Conservation (phyloP, 345 rosid genomes). For the Limnanthes douglasii region DNA sequence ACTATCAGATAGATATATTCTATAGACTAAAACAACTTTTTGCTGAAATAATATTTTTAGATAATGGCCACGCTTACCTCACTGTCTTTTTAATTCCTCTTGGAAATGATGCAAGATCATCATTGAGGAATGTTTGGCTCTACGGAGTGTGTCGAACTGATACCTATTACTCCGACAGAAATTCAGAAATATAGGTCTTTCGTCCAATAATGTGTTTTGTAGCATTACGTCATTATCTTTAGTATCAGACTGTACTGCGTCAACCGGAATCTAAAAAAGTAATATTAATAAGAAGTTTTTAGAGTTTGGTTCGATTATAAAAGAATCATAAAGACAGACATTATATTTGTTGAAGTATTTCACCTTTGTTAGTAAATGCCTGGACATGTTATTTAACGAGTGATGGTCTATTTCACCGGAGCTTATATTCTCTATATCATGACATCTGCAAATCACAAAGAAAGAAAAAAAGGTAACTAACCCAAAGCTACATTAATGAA, state of each 20-base stretch:
- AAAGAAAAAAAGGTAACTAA: too few relatives aligned
- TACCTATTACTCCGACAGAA: constrained; percentile 39
- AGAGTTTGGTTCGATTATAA: neutral
- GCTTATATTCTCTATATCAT: constrained; percentile 15
- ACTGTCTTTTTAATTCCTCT: too few relatives aligned
- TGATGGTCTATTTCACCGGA: constrained; percentile 16
- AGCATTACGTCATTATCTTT: constrained; percentile 26
- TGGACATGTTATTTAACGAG: constrained; percentile 15
- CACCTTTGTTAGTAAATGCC: constrained; percentile 40
- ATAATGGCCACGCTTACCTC: too few relatives aligned
- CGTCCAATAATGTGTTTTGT: constrained; percentile 28
- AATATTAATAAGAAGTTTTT: neutral
- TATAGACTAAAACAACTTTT: too few relatives aligned
- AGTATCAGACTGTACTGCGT: constrained; percentile 24
- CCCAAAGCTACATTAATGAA: too few relatives aligned
- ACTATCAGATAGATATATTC: too few relatives aligned
- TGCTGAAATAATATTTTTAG: too few relatives aligned
- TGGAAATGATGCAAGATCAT: constrained; percentile 52
- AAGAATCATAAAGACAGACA: too few relatives aligned
- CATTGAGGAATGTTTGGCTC: constrained; percentile 69
- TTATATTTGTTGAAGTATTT: too few relatives aligned
- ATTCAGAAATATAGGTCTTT: constrained; percentile 30
- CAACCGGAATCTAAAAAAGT: constrained; percentile 26
- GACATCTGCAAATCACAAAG: constrained; percentile 26
- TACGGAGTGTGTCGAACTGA: constrained; percentile 49